Percentiles rank a stretch among this genome's conserved stretches.
These are phyloP conservation scores for Azolla pinnata DNA, from an alignment of 75 land plant genomes.

Conservation along the genomic window DNA sequence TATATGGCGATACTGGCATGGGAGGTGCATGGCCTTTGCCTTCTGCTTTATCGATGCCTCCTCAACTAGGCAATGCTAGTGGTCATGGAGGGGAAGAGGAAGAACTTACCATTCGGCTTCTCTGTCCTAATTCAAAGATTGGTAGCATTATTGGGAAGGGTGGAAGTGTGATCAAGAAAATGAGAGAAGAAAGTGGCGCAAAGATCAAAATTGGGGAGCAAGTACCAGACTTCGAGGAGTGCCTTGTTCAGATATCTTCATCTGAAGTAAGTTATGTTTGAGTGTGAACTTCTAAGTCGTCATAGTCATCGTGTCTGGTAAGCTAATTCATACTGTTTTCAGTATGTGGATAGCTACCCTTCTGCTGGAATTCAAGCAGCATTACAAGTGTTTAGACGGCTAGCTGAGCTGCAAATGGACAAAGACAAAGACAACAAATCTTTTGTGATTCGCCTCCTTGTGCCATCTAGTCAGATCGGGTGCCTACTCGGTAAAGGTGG, in stretches of 20 bases:
- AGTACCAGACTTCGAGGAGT: conserved; percentile 47
- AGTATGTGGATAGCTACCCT: conserved; percentile 51
- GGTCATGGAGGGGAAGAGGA: conserved; percentile 13
- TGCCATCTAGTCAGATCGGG: conserved; percentile 52
- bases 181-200: conserved; percentile 65
- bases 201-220: conserved; percentile 43
- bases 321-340: conserved; percentile 1
- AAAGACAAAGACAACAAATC: conserved; percentile 6
- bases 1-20: conserved; percentile 1
- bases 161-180: conserved; percentile 42
- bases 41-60: conserved; percentile 9
- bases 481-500: conserved; percentile 53
- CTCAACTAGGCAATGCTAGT: conserved; percentile 1
- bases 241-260: conserved; percentile 48
- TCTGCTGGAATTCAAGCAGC: conserved; percentile 80
- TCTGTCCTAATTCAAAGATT: conserved; percentile 60
- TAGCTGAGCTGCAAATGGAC: conserved; percentile 1
- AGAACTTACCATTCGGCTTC: conserved; percentile 48
- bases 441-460: conserved; percentile 32
- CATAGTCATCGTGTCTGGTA: no score
- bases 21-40: conserved; percentile 6
- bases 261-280: conserved; percentile 38
- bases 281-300: no score
- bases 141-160: conserved; percentile 78
- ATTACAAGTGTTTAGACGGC: conserved; percentile 29